These are phyloP conservation scores for Penicillium sclerotigenum DNA, from an alignment of 2,329 filamentous ascomycete genomes.

Conservation along the genomic window DNA sequence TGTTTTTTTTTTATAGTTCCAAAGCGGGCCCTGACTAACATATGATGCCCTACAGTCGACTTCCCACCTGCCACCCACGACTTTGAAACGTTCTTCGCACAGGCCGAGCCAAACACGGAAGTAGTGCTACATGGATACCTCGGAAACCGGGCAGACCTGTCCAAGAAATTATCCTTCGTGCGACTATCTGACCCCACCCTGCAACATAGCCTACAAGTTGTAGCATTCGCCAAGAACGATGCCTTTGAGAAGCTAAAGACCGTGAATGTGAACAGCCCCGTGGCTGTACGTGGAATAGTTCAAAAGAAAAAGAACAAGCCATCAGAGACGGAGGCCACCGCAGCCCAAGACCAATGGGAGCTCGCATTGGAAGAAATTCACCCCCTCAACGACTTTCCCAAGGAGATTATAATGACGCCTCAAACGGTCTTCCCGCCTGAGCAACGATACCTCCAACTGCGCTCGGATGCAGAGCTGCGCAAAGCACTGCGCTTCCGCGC, in stretches of 20 bases:
- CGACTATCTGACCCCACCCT: slow-evolving; percentile 51
- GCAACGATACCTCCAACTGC: slow-evolving; percentile 78
- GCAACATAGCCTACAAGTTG: slow-evolving; percentile 48
- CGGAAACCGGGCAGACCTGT: slow-evolving; percentile 63
- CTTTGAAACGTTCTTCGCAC: slow-evolving; percentile 34
- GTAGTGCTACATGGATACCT: slow-evolving; percentile 69
- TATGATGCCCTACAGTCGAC: slow-evolving; percentile 37
- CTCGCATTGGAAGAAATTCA: slow-evolving; percentile 61
- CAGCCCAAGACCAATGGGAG: slow-evolving; percentile 49
- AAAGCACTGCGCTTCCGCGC: slow-evolving; percentile 70
- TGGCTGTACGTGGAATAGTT: slow-evolving; percentile 52
- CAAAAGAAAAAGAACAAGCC: slow-evolving; percentile 38
- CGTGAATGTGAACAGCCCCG: slow-evolving; percentile 52
- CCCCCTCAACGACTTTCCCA: slow-evolving; percentile 69
- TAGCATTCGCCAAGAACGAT: slow-evolving; percentile 43
- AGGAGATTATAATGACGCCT: slow-evolving; percentile 71
- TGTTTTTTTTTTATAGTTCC: no score
- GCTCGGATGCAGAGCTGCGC: slow-evolving; percentile 66
- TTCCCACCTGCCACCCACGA: slow-evolving; percentile 47
- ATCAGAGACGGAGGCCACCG: slow-evolving; percentile 25
- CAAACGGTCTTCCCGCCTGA: slow-evolving; percentile 71
- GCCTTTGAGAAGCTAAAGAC: slow-evolving; percentile 43
- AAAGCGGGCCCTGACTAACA: slow-evolving; percentile 4
- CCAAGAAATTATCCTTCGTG: slow-evolving; percentile 68
- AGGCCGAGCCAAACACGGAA: slow-evolving; percentile 34